Base-by-base conservation (phyloP, 192 early-diverging fungal species). In the Coemansia sp. region DNA sequence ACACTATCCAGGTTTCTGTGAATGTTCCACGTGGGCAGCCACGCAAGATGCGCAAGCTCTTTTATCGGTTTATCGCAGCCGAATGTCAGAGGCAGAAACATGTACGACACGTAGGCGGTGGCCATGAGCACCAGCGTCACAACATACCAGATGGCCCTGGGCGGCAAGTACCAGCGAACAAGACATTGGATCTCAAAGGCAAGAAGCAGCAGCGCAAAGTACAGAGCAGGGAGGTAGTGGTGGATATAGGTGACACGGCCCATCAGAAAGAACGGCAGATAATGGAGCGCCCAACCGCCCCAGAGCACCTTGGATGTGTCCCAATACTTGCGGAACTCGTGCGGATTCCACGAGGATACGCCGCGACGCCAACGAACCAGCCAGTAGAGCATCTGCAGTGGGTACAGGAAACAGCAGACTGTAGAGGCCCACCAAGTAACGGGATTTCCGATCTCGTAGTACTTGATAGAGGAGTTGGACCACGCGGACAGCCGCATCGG, bases 21-120 rank as follows among this genome's bases (percentile, higher is more conserved):
- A 60, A 95, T 81, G 72, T 92, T 93, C 94, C 94, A 95, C 1
- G 83, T 81, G 13, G 68, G 73, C 7, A 89, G 74, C 94, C 94
- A 95, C 22, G 75, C 71, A 5, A 86, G 77, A n/a, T 83, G 76
- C 12, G 70, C 66, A 59, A 84, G 83, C 49, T 84, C 75, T 17
- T 25, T 67, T 3, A 84, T 84, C 9, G 91, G 86, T 13, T 86
- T 86, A 20, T 72, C 70, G 67, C 93, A 86, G 20, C 94, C 94
- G 84, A 90, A 95, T 2, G 90, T 87, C 42, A 92, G 76, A 57
- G 90, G 88, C 65, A 87, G 78, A 68, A 94, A 94, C 61, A 84
- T 85, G 62, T 85, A 63, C 67, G 91, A 95, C 25, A 86, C 85
- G 22, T 49, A 53, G 43, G 79, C 74, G 2, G 63, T 59, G 16